Conservation (phyloP, 2,329 filamentous ascomycete genomes). For the Neofusicoccum sp. region DNA sequence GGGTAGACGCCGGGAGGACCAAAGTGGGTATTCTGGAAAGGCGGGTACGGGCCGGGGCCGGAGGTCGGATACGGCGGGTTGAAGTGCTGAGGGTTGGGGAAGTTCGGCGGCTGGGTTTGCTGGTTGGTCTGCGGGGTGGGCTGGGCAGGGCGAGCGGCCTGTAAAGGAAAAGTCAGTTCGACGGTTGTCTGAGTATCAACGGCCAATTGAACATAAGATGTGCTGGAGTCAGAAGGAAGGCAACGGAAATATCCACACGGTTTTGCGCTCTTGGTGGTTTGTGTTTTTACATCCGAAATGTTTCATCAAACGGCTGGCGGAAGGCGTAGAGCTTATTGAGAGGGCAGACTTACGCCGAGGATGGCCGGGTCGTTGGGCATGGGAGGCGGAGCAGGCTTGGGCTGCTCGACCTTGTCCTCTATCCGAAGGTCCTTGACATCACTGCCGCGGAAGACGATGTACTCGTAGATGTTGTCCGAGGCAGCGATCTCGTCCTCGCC, state of each 20-base stretch:
- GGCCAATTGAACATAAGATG: no score
- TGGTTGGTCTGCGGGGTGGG: constrained; percentile 30
- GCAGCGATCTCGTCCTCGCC: constrained; percentile 79
- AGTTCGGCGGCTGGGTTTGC: constrained; percentile 38
- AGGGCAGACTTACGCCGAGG: constrained; percentile 75
- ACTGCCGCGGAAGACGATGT: constrained; percentile 96
- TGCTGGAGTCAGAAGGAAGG: constrained; percentile 90
- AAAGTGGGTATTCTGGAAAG: constrained; percentile 49
- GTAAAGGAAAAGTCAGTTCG: no score
- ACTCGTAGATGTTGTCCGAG: constrained; percentile 90
- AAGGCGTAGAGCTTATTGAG: neutral
- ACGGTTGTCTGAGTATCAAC: no score
- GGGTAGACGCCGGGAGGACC: constrained; percentile 48
- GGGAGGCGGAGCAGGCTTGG: constrained; percentile 70
- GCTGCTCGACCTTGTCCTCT: constrained; percentile 72
- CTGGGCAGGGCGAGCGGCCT: constrained; percentile 19
- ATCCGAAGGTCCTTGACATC: constrained; percentile 98
- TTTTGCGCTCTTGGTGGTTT: constrained; percentile 88
- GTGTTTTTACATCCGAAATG: constrained; percentile 95
- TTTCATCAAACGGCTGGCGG: constrained; percentile 70
- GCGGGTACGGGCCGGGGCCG: constrained; percentile 41
- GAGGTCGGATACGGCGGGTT: constrained; percentile 18
- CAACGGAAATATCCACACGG: constrained; percentile 98
- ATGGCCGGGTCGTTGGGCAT: constrained; percentile 96
- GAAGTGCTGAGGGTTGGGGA: constrained; percentile 23